Evolutionary conservation across 2,329 filamentous ascomycete genomes (phyloP).

Genomic region (Talaromyces atroroseus): DNA sequence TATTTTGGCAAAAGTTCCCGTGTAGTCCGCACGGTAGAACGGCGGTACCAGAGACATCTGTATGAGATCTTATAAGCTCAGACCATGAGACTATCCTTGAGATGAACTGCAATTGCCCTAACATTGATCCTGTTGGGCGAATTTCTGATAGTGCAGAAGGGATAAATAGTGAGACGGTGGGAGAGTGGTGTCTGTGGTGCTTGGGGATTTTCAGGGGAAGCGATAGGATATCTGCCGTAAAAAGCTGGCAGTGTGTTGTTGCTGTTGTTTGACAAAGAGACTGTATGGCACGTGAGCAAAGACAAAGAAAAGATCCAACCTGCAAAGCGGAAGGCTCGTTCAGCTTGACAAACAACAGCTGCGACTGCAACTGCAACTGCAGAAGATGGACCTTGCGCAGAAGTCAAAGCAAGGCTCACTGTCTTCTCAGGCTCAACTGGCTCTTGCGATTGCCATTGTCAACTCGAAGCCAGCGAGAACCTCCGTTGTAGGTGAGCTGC

Average conservation of each 20-base stretch:
- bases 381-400: not conserved
- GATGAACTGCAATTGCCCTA: no score
- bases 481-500: slow-evolving; percentile 30
- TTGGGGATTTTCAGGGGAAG: no score
- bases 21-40: not conserved
- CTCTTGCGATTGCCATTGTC: slow-evolving; percentile 39
- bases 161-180: no score
- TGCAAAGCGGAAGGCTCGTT: not conserved
- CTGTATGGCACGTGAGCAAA: not conserved
- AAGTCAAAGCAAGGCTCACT: not conserved
- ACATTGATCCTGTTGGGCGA: no score
- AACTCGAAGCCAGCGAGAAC: slow-evolving; percentile 35
- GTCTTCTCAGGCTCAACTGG: slow-evolving; percentile 37
- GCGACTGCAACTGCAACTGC: not conserved
- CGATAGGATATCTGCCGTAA: no score
- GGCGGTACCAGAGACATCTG: not conserved
- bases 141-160: no score
- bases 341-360: no score
- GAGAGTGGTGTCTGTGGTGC: no score
- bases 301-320: not conserved
- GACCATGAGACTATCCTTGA: not conserved
- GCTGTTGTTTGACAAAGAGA: no score
- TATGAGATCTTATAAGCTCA: not conserved
- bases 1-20: not conserved
- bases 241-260: no score